These are phyloP conservation scores for Astragalus membranaceus DNA, from an alignment of 306 rosid genomes.

Conservation along the genomic window DNA sequence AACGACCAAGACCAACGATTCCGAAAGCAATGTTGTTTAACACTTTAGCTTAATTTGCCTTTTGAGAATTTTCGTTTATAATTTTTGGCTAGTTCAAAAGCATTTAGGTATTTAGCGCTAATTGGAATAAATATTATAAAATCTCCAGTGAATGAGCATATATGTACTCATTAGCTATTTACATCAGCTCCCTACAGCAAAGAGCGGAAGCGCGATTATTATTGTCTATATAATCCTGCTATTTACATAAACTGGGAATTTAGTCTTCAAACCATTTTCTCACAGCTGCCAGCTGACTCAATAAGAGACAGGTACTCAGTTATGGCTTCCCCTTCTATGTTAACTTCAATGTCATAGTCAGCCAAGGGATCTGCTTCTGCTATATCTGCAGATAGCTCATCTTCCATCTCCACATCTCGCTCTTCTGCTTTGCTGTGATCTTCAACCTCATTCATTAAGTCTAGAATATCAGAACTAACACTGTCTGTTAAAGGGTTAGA, in stretches of 20 bases:
- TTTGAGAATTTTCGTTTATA: too few species aligned
- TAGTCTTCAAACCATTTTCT: constrained; percentile 1
- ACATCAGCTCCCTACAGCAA: constrained; percentile 1
- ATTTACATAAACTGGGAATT: constrained; percentile 7
- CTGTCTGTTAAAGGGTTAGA: constrained; percentile 22
- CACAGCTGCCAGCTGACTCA: constrained; percentile 31
- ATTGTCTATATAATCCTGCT: constrained; percentile 10
- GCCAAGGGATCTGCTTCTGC: constrained; percentile 23
- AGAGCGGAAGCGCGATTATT: neutral
- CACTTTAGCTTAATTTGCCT: too few species aligned
- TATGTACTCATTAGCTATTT: neutral
- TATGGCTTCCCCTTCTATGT: constrained; percentile 54
- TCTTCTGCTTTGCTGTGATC: constrained; percentile 11
- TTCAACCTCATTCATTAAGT: constrained; percentile 11
- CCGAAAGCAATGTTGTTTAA: too few species aligned
- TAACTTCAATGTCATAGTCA: constrained; percentile 46
- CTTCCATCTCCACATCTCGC: constrained; percentile 43
- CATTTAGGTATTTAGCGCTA: neutral
- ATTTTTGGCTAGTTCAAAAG: neutral
- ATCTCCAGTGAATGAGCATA: neutral
- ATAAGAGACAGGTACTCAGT: constrained; percentile 61
- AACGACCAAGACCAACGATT: too few species aligned
- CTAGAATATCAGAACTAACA: neutral
- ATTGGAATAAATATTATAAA: neutral
- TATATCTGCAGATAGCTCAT: constrained; percentile 40